These are phyloP conservation scores for Phytophthora palmivora DNA, from an alignment of 352 stramenopile species.

Conservation along the genomic window DNA sequence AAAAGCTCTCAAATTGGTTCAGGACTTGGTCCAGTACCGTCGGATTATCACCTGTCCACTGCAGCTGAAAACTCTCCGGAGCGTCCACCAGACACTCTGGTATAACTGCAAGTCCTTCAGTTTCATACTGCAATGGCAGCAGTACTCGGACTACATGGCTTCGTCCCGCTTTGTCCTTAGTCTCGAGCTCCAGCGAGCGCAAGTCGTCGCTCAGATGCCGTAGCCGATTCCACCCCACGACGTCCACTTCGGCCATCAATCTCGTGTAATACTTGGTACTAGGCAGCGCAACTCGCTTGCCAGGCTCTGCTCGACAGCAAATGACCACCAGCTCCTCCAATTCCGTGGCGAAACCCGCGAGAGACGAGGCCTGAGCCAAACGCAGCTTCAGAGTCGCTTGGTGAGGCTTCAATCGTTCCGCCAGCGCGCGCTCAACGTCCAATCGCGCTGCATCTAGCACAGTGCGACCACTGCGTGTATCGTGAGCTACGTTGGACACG, in stretches of 20 bases:
- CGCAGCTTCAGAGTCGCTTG: conserved; percentile 61
- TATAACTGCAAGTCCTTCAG: neutral
- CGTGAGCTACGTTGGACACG: conserved; percentile 45
- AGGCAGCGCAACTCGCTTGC: conserved; percentile 35
- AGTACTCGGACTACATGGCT: conserved; percentile 53
- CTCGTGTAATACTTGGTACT: conserved; percentile 63
- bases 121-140: conserved; percentile 52
- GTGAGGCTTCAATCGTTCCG: conserved; percentile 50
- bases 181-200: conserved; percentile 57
- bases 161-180: conserved; percentile 45
- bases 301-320: conserved; percentile 24
- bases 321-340: conserved; percentile 70
- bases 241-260: conserved; percentile 68
- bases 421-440: conserved; percentile 64
- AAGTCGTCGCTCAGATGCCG: conserved; percentile 68
- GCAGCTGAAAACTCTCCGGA: conserved; percentile 54
- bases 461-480: conserved; percentile 19
- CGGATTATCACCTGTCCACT: conserved; percentile 27
- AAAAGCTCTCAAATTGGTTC: conserved; percentile 60
- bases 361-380: conserved; percentile 59
- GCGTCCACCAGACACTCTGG: conserved; percentile 59
- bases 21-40: conserved; percentile 43
- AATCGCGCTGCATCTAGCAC: conserved; percentile 51
- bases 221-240: conserved; percentile 66
- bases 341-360: conserved; percentile 59